These are phyloP conservation scores for Diaporthe nobilis DNA, from an alignment of 2,329 filamentous ascomycete species.

Conservation along the genomic window DNA sequence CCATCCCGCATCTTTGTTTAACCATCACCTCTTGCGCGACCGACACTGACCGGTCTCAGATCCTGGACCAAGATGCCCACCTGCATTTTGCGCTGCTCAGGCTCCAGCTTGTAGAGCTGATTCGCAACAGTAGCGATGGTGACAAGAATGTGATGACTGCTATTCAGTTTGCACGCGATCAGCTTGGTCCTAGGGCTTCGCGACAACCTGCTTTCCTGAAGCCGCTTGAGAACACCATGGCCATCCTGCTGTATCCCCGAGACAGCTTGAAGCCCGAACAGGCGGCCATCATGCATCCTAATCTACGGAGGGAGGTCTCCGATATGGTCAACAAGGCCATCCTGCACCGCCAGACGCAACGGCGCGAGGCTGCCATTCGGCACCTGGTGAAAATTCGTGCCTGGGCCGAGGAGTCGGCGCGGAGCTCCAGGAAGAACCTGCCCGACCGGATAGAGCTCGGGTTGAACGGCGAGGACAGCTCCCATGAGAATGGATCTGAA, in stretches of 20 bases:
- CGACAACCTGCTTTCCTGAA: conserved; percentile 85
- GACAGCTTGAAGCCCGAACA: conserved; percentile 84
- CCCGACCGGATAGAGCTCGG: conserved; percentile 59
- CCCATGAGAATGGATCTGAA: conserved; percentile 61
- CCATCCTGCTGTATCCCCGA: conserved; percentile 88
- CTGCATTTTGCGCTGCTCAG: conserved; percentile 92
- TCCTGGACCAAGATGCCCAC: conserved; percentile 85
- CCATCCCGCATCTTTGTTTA: conserved; percentile 46
- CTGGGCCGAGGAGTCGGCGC: conserved; percentile 82
- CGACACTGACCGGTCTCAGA: conserved; percentile 65
- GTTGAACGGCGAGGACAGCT: conserved; percentile 51
- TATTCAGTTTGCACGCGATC: conserved; percentile 87
- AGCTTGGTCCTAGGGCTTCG: conserved; percentile 89
- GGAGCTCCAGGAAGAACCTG: conserved; percentile 57
- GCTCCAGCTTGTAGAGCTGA: conserved; percentile 93
- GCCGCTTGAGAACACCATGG: conserved; percentile 93
- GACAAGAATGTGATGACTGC: conserved; percentile 79
- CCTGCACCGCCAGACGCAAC: conserved; percentile 78
- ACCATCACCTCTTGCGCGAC: conserved; percentile 50
- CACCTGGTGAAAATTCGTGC: conserved; percentile 84
- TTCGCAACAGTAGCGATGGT: conserved; percentile 80
- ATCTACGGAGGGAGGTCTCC: conserved; percentile 86
- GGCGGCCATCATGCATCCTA: conserved; percentile 82
- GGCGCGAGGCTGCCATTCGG: conserved; percentile 85
- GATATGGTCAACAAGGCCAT: conserved; percentile 92